A percentile compares a stretch with the other conserved stretches of the same genome.
Evolutionary conservation across 78 protist species (phyloP).

Genomic region (Blattamonas nauphoetae): DNA sequence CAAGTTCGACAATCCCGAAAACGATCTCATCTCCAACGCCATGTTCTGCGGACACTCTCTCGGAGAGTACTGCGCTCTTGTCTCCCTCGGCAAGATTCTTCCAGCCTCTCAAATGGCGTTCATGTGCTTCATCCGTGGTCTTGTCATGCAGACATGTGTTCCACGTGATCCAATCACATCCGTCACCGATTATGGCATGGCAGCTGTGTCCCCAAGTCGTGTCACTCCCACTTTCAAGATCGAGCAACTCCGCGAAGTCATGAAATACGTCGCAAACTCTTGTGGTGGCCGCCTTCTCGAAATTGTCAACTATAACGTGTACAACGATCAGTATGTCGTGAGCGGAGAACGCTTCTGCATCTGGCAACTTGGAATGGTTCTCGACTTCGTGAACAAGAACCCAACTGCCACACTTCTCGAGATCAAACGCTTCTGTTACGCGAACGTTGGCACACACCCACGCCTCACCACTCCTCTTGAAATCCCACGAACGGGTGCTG

Average conservation of each 20-base stretch:
- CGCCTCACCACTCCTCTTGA: no score
- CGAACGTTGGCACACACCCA: neutral
- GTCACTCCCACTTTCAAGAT: neutral
- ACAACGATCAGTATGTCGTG: constrained; percentile 44
- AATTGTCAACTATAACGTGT: constrained; percentile 57
- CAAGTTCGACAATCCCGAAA: no score
- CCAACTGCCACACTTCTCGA: no score
- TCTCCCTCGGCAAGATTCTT: constrained; percentile 25
- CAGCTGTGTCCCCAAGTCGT: constrained; percentile 43
- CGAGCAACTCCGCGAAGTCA: neutral
- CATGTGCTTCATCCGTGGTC: constrained; percentile 39
- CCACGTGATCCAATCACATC: constrained; percentile 28
- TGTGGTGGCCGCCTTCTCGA: neutral
- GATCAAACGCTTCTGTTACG: no score
- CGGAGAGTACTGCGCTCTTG: constrained; percentile 56
- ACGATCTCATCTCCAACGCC: constrained; percentile 16
- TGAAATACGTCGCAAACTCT: neutral
- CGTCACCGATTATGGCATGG: constrained; percentile 46
- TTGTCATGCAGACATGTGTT: no score
- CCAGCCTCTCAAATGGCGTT: constrained; percentile 27
- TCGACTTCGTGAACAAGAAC: no score
- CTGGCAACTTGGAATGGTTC: no score
- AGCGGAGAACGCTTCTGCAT: no score
- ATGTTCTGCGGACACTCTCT: constrained; percentile 55
- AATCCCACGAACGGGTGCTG: constrained; percentile 34